Base-by-base conservation (phyloP, 2,329 filamentous ascomycete species). In the Seiridium unicorne region DNA sequence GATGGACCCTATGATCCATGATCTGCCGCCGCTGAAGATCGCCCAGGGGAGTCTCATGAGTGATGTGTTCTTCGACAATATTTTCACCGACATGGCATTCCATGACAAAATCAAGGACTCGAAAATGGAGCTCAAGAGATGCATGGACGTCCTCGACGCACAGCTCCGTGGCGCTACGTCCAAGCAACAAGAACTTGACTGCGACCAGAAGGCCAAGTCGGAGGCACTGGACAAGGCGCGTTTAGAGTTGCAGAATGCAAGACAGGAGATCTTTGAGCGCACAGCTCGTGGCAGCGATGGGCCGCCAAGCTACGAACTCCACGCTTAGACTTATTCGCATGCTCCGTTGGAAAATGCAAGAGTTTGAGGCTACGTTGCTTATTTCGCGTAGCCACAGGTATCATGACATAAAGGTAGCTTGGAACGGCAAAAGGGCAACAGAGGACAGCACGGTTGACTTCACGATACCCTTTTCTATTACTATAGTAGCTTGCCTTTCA, bases 21-120 rank as follows among this genome's bases (percentile, higher is more conserved):
- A 67, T 3, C 69, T 85, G 57, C 76, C 75, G 4, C 59, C 68
- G 0, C 73, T 83, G 26, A 69, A 69, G 26, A 78, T 84, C 51
- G 76, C 78, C 0, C 73, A 78, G 46, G 79, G 80, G 0, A 75
- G 70, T 58, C 73, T 83, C 11, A 75, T 84, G 68, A 74, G 73
- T 6, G 81, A 85, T 61, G 73, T 85, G 2, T 73, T 84, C n/a
- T 84, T 84, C 64, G 80, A 85, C 65, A 84, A 83, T 55, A 77
- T 84, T 60, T 81, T 82, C 65, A 77, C 75, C 7, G 82, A 85
- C 60, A 77, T 81, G 73, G 74, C 75, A 3, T 83, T 84, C 68
- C 81, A 81, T 62, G 74, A 81, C 10, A 77, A 82, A 68, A 81
- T 86, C 61, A 78, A 81, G 65, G 67, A 73, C 13, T 79, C 76